Percentiles rank a stretch among this genome's conserved stretches.
These are phyloP conservation scores for Teunomyces pallodes DNA, from an alignment of 805 yeast genomes.

Conservation along the genomic window DNA sequence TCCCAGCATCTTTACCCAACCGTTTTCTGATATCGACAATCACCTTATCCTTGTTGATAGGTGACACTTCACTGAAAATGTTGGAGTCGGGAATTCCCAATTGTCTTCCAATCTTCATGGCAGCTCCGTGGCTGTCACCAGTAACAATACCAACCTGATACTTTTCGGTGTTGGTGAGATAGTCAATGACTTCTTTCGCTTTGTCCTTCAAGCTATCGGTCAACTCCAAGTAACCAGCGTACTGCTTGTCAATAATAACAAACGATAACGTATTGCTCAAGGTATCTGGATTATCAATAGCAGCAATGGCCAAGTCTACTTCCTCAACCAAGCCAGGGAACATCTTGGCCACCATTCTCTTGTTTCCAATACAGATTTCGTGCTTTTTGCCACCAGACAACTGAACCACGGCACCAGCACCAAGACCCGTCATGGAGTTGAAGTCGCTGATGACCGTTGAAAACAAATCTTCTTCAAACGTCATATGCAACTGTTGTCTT, in stretches of 20 bases:
- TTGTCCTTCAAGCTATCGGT: conserved; percentile 67
- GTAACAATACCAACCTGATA: conserved; percentile 80
- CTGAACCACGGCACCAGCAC: conserved; percentile 41
- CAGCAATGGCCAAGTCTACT: conserved; percentile 1
- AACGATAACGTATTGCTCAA: conserved; percentile 48
- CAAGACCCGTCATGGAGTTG: conserved; percentile 43
- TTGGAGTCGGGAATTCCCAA: conserved; percentile 65
- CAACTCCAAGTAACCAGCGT: conserved; percentile 65
- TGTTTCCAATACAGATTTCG: conserved; percentile 53
- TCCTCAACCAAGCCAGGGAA: conserved; percentile 15
- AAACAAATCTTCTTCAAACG: conserved; percentile 33
- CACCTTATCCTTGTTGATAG: conserved; percentile 70
- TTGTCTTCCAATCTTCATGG: conserved; percentile 58
- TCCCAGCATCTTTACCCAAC: conserved; percentile 38
- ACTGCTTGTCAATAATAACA: conserved; percentile 55
- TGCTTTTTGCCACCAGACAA: conserved; percentile 21
- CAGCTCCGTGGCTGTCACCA: conserved; percentile 74
- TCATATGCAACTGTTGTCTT: conserved; percentile 20
- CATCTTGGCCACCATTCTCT: conserved; percentile 33
- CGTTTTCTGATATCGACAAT: conserved; percentile 55
- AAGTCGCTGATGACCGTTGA: conserved; percentile 30
- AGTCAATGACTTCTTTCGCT: conserved; percentile 56
- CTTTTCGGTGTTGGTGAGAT: conserved; percentile 47
- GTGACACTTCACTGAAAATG: conserved; percentile 74
- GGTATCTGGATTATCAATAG: conserved; percentile 10